Evolutionary conservation across 768 basidiomycete genomes (phyloP).

Genomic region (Leccinum variicolor): DNA sequence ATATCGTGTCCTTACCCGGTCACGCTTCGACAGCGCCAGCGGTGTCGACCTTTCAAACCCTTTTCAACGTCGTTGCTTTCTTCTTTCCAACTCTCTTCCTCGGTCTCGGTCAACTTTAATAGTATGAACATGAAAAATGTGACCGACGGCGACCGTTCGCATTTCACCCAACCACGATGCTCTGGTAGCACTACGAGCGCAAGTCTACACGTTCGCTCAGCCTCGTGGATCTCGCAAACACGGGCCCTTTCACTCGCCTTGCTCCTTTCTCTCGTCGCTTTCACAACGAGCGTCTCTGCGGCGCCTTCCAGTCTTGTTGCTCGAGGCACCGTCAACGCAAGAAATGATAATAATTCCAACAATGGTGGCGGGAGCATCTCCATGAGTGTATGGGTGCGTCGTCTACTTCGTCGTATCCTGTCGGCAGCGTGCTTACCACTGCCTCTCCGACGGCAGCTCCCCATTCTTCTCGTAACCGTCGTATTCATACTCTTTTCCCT

Average conservation of each 20-base stretch:
- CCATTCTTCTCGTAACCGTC: constrained; percentile 24
- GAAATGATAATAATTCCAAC: neutral
- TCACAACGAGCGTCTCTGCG: constrained; percentile 3
- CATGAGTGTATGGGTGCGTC: constrained; percentile 28
- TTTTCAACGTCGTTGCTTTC: constrained; percentile 1
- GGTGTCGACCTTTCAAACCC: neutral
- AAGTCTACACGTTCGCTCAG: neutral
- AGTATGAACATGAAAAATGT: neutral
- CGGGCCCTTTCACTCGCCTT: neutral
- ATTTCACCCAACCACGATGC: neutral
- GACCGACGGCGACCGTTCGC: neutral
- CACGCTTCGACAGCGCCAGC: constrained; percentile 7
- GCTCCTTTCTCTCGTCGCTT: constrained; percentile 4
- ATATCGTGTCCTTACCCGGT: neutral
- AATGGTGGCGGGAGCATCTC: constrained; percentile 2
- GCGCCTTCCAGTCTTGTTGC: neutral
- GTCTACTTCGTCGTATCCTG: neutral
- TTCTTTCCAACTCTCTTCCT: neutral
- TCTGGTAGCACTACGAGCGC: constrained; percentile 5
- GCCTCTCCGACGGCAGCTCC: constrained; percentile 15
- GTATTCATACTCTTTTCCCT: constrained; percentile 21
- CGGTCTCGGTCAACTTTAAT: neutral
- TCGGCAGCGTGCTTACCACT: neutral
- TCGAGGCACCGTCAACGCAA: neutral
- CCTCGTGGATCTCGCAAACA: constrained; percentile 3